Conservation (phyloP, 371 early-diverging fungal species). For the Apophysomyces ossiformis region DNA sequence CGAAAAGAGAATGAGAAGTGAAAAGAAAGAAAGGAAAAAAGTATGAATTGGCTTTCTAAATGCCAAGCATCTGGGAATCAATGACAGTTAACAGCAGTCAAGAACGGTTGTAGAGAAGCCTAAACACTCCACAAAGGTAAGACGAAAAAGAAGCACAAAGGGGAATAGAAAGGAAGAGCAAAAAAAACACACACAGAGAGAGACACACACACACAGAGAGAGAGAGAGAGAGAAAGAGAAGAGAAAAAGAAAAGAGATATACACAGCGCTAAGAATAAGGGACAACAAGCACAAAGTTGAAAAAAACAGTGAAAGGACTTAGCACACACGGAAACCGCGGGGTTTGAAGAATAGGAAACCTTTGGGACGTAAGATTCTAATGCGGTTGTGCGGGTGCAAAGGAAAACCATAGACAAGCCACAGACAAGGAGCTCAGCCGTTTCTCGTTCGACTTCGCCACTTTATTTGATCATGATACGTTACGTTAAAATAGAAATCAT, state of each 20-base stretch:
- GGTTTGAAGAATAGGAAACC: background rate
- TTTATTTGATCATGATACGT: constrained; percentile 5
- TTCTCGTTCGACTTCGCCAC: background rate
- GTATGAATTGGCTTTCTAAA: background rate
- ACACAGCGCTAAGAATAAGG: too few relatives aligned
- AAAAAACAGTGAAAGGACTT: background rate
- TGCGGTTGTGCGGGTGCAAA: background rate
- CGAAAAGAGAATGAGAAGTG: background rate
- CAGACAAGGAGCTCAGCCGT: background rate
- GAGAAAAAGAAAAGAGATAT: background rate
- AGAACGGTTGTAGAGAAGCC: too few relatives aligned
- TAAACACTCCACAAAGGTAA: background rate
- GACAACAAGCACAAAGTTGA: background rate
- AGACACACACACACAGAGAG: background rate
- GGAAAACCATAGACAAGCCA: constrained; percentile 2
- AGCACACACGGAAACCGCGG: constrained; percentile 1
- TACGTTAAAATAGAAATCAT: background rate
- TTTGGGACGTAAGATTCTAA: background rate
- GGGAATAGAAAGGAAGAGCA: background rate
- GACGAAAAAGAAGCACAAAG: background rate
- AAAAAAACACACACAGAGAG: background rate
- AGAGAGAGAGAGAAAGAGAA: background rate
- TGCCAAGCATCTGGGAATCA: background rate
- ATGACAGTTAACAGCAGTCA: too few relatives aligned
- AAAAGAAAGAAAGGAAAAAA: background rate